Percentiles rank a stretch among this genome's conserved stretches.
Evolutionary conservation across 2,329 filamentous ascomycete genomes (phyloP).

Genomic region (Dactylellina leptospora): DNA sequence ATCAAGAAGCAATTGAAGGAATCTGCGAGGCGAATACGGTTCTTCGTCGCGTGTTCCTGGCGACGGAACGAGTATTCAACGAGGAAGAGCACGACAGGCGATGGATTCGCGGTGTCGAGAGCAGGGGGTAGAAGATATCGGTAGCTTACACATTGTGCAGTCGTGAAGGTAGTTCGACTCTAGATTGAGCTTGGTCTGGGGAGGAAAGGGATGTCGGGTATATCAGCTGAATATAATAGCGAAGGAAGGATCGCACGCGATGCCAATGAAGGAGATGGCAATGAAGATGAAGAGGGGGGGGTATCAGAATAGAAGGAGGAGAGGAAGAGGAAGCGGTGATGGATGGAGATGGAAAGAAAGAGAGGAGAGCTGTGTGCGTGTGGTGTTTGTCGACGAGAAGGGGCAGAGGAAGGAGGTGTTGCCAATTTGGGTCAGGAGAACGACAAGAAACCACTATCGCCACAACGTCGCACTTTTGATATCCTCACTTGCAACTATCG

Average conservation of each 20-base stretch:
- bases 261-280: slow-evolving; percentile 21
- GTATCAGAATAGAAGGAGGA: slow-evolving; percentile 17
- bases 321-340: slow-evolving; percentile 14
- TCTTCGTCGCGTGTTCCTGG: slow-evolving; percentile 31
- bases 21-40: background rate
- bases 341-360: slow-evolving; percentile 24
- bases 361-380: slow-evolving; percentile 5
- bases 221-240: slow-evolving; percentile 13
- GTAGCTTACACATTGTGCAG: slow-evolving; percentile 51
- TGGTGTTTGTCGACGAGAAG: slow-evolving; percentile 31
- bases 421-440: slow-evolving; percentile 53
- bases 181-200: slow-evolving; percentile 24
- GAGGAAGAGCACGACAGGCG: slow-evolving; percentile 20
- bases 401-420: slow-evolving; percentile 14
- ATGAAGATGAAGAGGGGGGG: slow-evolving; percentile 1
- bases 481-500: too few relatives aligned
- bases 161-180: slow-evolving; percentile 28
- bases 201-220: slow-evolving; percentile 5
- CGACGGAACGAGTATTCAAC: slow-evolving; percentile 10
- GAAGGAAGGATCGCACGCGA: slow-evolving; percentile 41
- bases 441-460: slow-evolving; percentile 10
- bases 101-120: slow-evolving; percentile 25
- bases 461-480: background rate
- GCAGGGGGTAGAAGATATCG: slow-evolving; percentile 18
- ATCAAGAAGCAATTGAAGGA: slow-evolving; percentile 21